Evolutionary conservation across 2,329 filamentous ascomycete species (phyloP), one percentile per base, ranked within the genome.

Genomic region (Calonectria multiphialidica): DNA sequence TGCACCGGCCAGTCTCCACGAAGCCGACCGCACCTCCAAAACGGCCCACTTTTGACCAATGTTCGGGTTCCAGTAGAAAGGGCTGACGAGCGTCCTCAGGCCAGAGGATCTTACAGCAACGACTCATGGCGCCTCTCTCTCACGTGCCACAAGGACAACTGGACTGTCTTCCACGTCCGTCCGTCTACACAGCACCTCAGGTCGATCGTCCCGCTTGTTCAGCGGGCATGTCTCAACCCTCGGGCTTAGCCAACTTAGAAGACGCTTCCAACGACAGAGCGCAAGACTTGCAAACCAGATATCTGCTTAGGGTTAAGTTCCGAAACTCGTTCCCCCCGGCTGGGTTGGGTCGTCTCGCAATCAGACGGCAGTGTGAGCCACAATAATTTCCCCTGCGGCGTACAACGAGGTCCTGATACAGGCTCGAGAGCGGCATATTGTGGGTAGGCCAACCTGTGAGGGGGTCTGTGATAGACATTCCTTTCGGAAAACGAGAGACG

Each of bases 231-330:
- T 75, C 78, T 74, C 81, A 80, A 71, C 83, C 77, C 70, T 80
- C 76, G 72, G 76, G 74, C 77, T 79, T 76, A 76, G 68, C 74
- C 77, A 79, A 82, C 85, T 81, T 95, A 95, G 82, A 96, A 91
- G 88, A 89, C 87, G 87, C 86, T 85, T 89, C 86, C 89, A 85
- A 92, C 92, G 92, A 93, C 92, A 90, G 86, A 88, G 88, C 91
- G 91, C 91, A 94, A 95, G 81, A 89, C 93, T 94, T 78, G 83
- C 33, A 47, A 90, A 91, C 94, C 94, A 93, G 91, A 87, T 84
- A 82, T 87, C 85, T 87, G 87, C 90, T 94, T 98, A 98, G 96
- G 96, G 96, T 98, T 98, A 98, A 96, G 94, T 96, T 96, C 94
- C 95, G 92, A 93, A 85, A 87, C 85, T 87, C 87, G 88, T 91